Base-by-base conservation (phyloP, 2,329 filamentous ascomycete species). In the Cryphonectria japonica region DNA sequence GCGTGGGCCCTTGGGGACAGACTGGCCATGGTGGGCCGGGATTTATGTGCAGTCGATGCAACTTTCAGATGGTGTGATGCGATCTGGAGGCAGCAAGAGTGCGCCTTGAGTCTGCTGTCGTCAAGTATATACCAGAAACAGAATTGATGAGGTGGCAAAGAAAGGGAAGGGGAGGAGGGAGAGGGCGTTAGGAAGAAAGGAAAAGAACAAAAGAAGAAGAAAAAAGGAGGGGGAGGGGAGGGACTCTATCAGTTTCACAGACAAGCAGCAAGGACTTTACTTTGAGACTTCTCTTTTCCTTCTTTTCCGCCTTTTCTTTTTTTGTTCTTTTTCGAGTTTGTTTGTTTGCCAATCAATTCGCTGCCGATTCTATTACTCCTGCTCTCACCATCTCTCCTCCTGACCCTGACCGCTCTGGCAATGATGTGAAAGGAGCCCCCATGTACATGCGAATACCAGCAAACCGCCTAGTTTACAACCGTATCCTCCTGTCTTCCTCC, bases 351-450 rank as follows among this genome's bases (percentile, higher is more conserved):
- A 62, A 34, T 62, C 34, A 41, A 43, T 59, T 34, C 50, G 62
- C 59, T 66, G 54, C 60, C 61, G 43, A 65, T 43, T 73, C 70
- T 73, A 73, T 73, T 59, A 71, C 64, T 73, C 69, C 61, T 54
- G 37, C 63, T 61, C 54, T 54, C 66, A 66, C 64, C 66, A 67
- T 37, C 54, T 50, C 41, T 60, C 63, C 41, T 60, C 63, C 69
- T 57, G 57, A 37, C 41, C 63, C 26, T 32, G 64, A 19, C 64
- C 46, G 54, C 61, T 66, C 39, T 39, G 32, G 61, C 41, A 54
- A 43, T 68, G 69, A 66, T 71, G 69, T 61, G 29, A n/a, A 54
- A 57, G 61, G 22, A 62, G 59, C n/a, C 59, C 26, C 59, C 66
- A 71, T 72, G 66, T 69, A 72, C 68, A 73, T 66, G 60, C 61